Base-by-base conservation (phyloP, 768 basidiomycete species). In the Crucibulum laeve region DNA sequence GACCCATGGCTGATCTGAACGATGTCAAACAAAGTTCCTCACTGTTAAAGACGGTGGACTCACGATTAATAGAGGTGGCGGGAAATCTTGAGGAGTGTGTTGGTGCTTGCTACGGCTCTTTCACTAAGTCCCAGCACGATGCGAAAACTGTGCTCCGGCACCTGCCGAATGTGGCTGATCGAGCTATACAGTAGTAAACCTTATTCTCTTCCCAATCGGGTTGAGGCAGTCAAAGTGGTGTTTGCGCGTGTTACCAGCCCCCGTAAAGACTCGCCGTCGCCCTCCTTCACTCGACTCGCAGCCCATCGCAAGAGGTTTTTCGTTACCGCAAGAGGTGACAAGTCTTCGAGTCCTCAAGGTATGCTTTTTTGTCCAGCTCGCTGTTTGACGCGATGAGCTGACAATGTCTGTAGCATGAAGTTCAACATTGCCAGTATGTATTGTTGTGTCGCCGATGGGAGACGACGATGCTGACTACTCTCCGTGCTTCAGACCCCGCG, bases 361-460 rank as follows among this genome's bases (percentile, higher is more conserved):
- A 47, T 15, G 58, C 34, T 39, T 11, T 14, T 21, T 34, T 38
- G 17, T 32, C 14, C 30, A 8, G 11, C n/a, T n/a, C n/a, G 70
- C 36, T 26, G 1, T 22, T 19, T 38, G 26, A 26, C 36, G 14
- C 7, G 42, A 24, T 47, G 41, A 51, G 49, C 55, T 57, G 44
- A 60, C 36, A 24, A 3, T 47, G 28, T 32, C 40, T 33, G 25
- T 50, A 89, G 75, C 63, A 96, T 96, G 94, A 95, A 96, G 83
- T 73, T 96, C 73, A 95, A 95, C 77, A 88, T 98, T 65, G 90
- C 94, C 68, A 92, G 89, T 91, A 65, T 72, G 88, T 71, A 50
- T 50, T 25, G 33, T 23, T 45, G 42, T 35, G 33, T 26, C 17
- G 35, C 26, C 34, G n/a, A 43, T 32, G 13, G 41, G 13, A 30